Evolutionary conservation across 2,329 filamentous ascomycete species (phyloP), one percentile per base, ranked within the genome.

Genomic region (Venturia asperata): DNA sequence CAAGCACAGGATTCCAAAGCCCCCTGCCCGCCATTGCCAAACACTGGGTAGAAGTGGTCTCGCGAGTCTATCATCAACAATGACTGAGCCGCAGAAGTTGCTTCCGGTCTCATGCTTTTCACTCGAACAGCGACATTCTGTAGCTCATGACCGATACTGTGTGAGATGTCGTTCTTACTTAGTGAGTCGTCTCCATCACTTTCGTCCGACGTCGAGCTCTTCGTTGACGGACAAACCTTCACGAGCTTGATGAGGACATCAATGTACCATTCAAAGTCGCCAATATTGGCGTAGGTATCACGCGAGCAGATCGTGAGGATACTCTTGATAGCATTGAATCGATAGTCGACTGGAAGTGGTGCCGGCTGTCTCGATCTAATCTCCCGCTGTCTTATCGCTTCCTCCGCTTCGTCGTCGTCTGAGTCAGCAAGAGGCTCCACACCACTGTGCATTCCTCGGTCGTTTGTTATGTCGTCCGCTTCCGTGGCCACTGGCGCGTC

Each of bases 211-310:
- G 62, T 42, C 45, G 66, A 30, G 37, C 64, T 64, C 66, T 74
- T 75, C 1, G 76, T 74, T 79, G 89, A 24, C 9, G 80, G 87
- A 80, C 77, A 90, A 82, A 72, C 78, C 56, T 88, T 86, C 49
- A 97, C 86, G 17, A 99, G 83, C 73, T 96, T 91, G 5, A 91
- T 88, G 39, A 99, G 79, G 37, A 96, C 85, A 69, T 94, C 90
- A 69, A 97, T 89, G 74, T 97, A 97, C 94, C 94, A 99, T 70
- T 97, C 93, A 74, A 99, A 99, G 73, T 99, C 93, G 63, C 83
- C 79, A 61, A 99, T 81, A 72, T 92, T 91, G 47, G 84, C 83
- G 74, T 97, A 99, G 67, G 92, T 96, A 69, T 92, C 89, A 68
- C 87, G 86, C 10, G 91, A 90, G 74, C 93, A 97, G 86, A 99